A percentile compares a stretch with the other conserved stretches of the same genome.
phyloP scores from a whole-genome alignment of 805 yeast genomes.

The Pichia phayaonensis region DNA sequence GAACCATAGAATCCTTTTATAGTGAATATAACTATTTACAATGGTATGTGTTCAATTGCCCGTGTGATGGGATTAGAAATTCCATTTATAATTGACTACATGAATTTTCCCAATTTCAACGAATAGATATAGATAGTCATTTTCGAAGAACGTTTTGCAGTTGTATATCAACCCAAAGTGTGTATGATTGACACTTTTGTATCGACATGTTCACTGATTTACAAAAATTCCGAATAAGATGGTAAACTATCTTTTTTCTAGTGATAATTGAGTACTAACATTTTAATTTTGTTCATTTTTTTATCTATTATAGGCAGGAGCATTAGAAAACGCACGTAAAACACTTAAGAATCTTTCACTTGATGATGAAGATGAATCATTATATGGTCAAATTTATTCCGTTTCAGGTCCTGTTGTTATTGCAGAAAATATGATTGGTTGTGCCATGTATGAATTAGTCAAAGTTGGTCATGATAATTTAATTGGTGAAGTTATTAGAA shows the following conservation, averaged over 20 bases:
- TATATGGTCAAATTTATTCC: constrained; percentile 83
- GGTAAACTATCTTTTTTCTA: not conserved
- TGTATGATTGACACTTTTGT: no score
- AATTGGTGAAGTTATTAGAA: constrained; percentile 98
- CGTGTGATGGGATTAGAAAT: not conserved
- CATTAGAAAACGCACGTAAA: constrained; percentile 93
- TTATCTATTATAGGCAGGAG: constrained; percentile 62
- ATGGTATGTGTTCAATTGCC: constrained; percentile 1
- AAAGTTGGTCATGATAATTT: constrained; percentile 94
- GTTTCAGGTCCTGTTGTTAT: constrained; percentile 98
- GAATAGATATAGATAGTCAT: not conserved
- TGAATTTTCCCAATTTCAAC: not conserved
- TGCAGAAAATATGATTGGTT: constrained; percentile 98
- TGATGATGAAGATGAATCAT: constrained; percentile 69
- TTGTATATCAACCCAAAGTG: not conserved
- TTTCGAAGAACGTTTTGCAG: not conserved
- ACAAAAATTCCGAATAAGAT: no score
- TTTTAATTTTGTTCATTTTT: constrained; percentile 39
- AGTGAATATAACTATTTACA: not conserved
- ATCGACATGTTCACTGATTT: not conserved
- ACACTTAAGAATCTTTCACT: constrained; percentile 79
- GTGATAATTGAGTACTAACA: constrained; percentile 7
- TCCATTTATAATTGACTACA: not conserved
- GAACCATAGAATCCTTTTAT: not conserved
- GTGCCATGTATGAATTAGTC: constrained; percentile 99